Evolutionary conservation across 2,329 filamentous ascomycete genomes (phyloP), one percentile per base, ranked within the genome.

Genomic region (Claviceps quebecensis): DNA sequence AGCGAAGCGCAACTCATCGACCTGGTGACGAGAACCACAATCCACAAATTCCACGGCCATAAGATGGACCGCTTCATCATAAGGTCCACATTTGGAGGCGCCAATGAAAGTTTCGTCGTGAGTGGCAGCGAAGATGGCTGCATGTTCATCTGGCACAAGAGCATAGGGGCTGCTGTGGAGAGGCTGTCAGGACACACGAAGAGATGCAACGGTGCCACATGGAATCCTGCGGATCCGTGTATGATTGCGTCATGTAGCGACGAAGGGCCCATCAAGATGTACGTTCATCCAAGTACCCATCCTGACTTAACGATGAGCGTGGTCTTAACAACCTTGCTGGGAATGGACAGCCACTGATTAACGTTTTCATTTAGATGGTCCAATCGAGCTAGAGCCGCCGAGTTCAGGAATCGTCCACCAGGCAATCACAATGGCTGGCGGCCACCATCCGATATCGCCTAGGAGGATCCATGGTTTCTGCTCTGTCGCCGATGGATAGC

Each of bases 231-330:
- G 11, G 80, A 96, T 61, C 82, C 87, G 1, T 80, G 79, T 55
- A 84, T 96, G 72, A 87, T 96, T 67, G 93, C 89, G 16, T 91
- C 89, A 13, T 91, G 87, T 53, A 90, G 91, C 17, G 93, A 98
- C 65, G 93, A 97, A 62, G 75, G 77, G 50, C 82, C 78, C 63
- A 83, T 97, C 56, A 83, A 84, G 69, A 89, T 98, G 85, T 96
- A 73, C 73, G 86, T 72, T 72, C 29, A 11, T 34, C 29, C 23
- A 29, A 48, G 13, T 5, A 26, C 6, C 36, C 29, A 34, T 34
- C 29, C 29, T 11, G 4, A 34, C 9, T 34, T 9, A 34, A 11
- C 3, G 29, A 34, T 4, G 4, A 34, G 29, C 29, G 29, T 9
- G 9, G 9, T 11, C 4, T 34, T 34, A 11, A 8, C 29, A 4